These are phyloP conservation scores for Scheffersomyces amazonensis DNA, from an alignment of 805 yeast species.

Conservation along the genomic window DNA sequence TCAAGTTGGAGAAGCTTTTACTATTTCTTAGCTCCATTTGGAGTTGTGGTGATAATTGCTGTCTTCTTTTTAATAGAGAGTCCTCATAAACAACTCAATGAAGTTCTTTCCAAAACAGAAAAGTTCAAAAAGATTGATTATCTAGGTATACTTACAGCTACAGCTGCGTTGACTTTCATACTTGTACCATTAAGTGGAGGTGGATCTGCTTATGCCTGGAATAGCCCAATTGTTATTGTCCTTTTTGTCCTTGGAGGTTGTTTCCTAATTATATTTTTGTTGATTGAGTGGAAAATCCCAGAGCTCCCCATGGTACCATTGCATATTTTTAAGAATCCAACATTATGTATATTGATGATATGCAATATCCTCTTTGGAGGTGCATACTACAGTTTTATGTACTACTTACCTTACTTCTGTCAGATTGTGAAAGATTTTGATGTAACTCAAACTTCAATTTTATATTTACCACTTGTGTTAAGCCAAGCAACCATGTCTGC, in stretches of 20 bases:
- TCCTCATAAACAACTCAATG: slow-evolving; percentile 20
- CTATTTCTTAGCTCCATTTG: slow-evolving; percentile 44
- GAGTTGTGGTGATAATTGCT: slow-evolving; percentile 23
- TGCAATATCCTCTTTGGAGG: slow-evolving; percentile 26
- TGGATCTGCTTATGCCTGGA: slow-evolving; percentile 51
- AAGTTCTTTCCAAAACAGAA: slow-evolving; percentile 21
- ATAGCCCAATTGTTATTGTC: slow-evolving; percentile 48
- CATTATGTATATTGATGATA: slow-evolving; percentile 39
- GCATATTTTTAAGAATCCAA: slow-evolving; percentile 32
- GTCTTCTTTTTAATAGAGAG: slow-evolving; percentile 35
- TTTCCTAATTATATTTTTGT: slow-evolving; percentile 27
- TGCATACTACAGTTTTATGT: slow-evolving; percentile 33
- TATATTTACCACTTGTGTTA: slow-evolving; percentile 27
- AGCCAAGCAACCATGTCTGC: slow-evolving; percentile 31
- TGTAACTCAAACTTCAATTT: slow-evolving; percentile 35
- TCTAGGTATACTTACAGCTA: slow-evolving; percentile 43
- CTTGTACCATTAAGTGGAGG: slow-evolving; percentile 54
- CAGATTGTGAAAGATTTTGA: slow-evolving; percentile 23
- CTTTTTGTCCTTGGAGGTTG: slow-evolving; percentile 48
- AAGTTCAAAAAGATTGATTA: slow-evolving; percentile 47
- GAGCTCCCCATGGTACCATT: slow-evolving; percentile 46
- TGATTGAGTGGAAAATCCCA: slow-evolving; percentile 41
- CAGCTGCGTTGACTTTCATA: slow-evolving; percentile 43
- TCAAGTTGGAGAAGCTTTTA: slow-evolving; percentile 53
- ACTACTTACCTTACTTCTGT: slow-evolving; percentile 22